phyloP scores from a whole-genome alignment of 2,329 filamentous ascomycete genomes.

The Sordariomycetes sp. region DNA sequence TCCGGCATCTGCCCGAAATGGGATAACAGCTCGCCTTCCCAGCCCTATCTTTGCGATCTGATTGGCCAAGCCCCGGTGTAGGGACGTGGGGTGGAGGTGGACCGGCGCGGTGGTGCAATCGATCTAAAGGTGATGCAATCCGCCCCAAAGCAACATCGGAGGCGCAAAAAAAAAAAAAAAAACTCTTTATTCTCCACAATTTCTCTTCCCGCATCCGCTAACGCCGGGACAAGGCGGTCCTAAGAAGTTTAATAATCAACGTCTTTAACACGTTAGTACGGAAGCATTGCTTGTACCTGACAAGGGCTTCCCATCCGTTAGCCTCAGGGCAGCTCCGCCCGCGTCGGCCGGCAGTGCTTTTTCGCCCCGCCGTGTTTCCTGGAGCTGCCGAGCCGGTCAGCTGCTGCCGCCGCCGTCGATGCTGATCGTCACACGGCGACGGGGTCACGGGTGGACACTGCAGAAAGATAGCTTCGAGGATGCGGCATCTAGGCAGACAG shows the following conservation, averaged over 20 bases:
- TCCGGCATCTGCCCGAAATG: neutral
- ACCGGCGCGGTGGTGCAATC: constrained; percentile 4
- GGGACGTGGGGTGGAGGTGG: neutral
- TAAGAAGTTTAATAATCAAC: neutral
- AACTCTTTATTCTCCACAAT: neutral
- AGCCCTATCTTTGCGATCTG: neutral
- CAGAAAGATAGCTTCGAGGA: neutral
- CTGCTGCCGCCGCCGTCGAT: no score
- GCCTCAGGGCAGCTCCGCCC: neutral
- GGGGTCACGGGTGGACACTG: neutral
- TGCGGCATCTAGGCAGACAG: neutral
- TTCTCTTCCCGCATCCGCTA: neutral
- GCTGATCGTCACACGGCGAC: neutral
- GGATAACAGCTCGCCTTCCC: neutral
- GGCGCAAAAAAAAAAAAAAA: neutral
- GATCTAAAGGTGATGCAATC: constrained; percentile 4
- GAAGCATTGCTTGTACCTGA: neutral
- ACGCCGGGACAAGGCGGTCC: neutral
- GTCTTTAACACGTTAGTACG: neutral
- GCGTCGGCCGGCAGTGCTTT: neutral
- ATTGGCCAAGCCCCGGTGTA: neutral
- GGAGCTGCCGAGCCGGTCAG: neutral
- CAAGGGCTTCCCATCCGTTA: neutral
- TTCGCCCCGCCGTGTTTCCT: neutral
- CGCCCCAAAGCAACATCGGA: neutral